phyloP scores from a whole-genome alignment of 192 early-diverging fungal genomes.

The Coemansia sp. region DNA sequence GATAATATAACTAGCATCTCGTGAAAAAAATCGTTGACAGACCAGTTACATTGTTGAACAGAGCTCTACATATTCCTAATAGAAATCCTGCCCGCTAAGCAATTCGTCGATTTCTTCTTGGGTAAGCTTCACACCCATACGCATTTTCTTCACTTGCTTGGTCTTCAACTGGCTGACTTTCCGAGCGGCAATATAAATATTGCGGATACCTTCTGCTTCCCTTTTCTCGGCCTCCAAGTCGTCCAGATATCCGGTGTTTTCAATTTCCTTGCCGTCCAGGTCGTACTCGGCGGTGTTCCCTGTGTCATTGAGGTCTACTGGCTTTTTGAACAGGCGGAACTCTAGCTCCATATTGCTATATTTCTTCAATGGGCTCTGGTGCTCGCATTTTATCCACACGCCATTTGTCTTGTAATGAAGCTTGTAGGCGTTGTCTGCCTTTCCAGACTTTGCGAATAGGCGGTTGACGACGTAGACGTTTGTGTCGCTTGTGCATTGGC shows the following conservation, averaged over 20 bases:
- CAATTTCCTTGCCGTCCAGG: neutral
- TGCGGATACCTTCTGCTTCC: neutral
- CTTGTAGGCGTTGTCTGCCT: neutral
- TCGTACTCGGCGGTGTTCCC: neutral
- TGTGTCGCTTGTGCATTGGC: neutral
- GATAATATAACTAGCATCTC: too few species aligned
- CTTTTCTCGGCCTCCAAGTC: neutral
- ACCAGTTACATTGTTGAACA: too few species aligned
- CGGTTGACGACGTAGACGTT: neutral
- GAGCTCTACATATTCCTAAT: too few species aligned
- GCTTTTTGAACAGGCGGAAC: neutral
- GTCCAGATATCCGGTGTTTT: neutral
- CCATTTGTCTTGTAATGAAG: neutral
- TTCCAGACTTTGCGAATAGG: neutral
- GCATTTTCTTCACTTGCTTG: neutral
- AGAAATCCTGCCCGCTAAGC: neutral
- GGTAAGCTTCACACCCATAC: neutral
- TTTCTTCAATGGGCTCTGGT: neutral
- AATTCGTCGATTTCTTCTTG: neutral
- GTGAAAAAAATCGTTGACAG: too few species aligned
- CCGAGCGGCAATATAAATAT: neutral
- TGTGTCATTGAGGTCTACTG: neutral
- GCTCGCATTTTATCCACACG: conserved; percentile 1
- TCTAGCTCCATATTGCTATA: neutral
- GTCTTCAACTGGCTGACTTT: neutral